Percentiles rank a stretch among this genome's conserved stretches.
These are phyloP conservation scores for Candida manassasensis DNA, from an alignment of 805 yeast species.

Conservation along the genomic window DNA sequence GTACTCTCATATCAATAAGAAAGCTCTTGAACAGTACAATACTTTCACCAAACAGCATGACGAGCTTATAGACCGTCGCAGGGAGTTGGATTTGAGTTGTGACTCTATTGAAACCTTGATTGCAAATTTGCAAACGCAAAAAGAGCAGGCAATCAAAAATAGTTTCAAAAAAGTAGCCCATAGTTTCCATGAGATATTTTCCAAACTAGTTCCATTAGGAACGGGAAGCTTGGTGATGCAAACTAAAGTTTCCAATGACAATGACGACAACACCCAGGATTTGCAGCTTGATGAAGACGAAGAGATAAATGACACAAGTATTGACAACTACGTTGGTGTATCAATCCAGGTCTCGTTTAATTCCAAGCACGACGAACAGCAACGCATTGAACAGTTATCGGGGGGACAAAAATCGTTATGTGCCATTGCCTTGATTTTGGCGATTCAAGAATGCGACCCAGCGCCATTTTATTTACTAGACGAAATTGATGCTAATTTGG, in stretches of 20 bases:
- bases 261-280: constrained; percentile 14
- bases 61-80: constrained; percentile 58
- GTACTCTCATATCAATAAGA: constrained; percentile 77
- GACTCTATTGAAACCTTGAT: constrained; percentile 71
- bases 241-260: constrained; percentile 18
- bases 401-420: constrained; percentile 98
- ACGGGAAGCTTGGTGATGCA: constrained; percentile 68
- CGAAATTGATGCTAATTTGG: constrained; percentile 94
- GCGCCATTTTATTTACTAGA: constrained; percentile 96
- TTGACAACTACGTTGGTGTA: constrained; percentile 72
- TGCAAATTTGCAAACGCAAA: constrained; percentile 64
- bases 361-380: constrained; percentile 79
- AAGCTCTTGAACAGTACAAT: constrained; percentile 79
- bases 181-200: constrained; percentile 72
- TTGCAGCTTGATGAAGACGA: constrained; percentile 9
- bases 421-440: constrained; percentile 88
- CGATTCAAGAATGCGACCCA: constrained; percentile 92
- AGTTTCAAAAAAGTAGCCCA: constrained; percentile 74
- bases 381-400: constrained; percentile 82
- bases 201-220: constrained; percentile 78
- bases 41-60: constrained; percentile 71
- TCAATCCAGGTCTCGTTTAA: constrained; percentile 87
- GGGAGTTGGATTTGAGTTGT: constrained; percentile 66
- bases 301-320: constrained; percentile 11
- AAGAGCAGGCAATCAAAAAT: constrained; percentile 73